Percentiles rank a stretch among this genome's conserved stretches.
Evolutionary conservation across 2,329 filamentous ascomycete genomes (phyloP).

Genomic region (Tolypocladium endophyticum): DNA sequence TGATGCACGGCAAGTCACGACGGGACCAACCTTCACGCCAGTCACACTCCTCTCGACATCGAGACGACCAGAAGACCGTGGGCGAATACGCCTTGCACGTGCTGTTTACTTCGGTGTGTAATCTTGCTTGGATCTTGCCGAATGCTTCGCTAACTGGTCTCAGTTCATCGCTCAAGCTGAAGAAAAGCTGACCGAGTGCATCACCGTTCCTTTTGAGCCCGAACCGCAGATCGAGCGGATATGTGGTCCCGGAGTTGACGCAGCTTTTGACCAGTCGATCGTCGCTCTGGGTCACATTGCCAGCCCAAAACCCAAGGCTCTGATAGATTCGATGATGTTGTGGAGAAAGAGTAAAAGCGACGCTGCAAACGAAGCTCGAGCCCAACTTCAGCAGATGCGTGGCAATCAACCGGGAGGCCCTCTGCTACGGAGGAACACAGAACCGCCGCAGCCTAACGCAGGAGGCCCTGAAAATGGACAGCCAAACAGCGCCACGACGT

Average conservation of each 20-base stretch:
- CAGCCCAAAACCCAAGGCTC: constrained; percentile 81
- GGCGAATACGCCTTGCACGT: constrained; percentile 96
- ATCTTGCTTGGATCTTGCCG: not conserved
- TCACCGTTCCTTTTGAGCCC: constrained; percentile 66
- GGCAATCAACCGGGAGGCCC: constrained; percentile 31
- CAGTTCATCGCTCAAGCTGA: constrained; percentile 94
- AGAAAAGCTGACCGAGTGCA: constrained; percentile 84
- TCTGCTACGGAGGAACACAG: constrained; percentile 63
- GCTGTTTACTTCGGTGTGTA: constrained; percentile 75
- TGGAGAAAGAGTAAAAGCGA: constrained; percentile 97
- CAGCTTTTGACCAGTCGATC: constrained; percentile 87
- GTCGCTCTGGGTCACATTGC: constrained; percentile 89
- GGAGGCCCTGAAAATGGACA: constrained; percentile 17
- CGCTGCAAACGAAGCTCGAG: constrained; percentile 60
- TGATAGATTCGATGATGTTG: constrained; percentile 96
- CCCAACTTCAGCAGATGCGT: constrained; percentile 43
- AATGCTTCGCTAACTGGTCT: constrained; percentile 5
- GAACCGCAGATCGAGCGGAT: constrained; percentile 81
- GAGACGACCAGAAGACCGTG: constrained; percentile 80
- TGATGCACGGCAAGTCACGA: constrained; percentile 56
- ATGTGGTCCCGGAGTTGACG: constrained; percentile 81
- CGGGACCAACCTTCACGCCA: constrained; percentile 66
- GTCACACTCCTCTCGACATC: constrained; percentile 63
- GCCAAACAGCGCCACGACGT: constrained; percentile 27
- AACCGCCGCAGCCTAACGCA: constrained; percentile 45